phyloP scores from a whole-genome alignment of 345 rosid genomes.

The thale cress (Arabidopsis thaliana) region DNA sequence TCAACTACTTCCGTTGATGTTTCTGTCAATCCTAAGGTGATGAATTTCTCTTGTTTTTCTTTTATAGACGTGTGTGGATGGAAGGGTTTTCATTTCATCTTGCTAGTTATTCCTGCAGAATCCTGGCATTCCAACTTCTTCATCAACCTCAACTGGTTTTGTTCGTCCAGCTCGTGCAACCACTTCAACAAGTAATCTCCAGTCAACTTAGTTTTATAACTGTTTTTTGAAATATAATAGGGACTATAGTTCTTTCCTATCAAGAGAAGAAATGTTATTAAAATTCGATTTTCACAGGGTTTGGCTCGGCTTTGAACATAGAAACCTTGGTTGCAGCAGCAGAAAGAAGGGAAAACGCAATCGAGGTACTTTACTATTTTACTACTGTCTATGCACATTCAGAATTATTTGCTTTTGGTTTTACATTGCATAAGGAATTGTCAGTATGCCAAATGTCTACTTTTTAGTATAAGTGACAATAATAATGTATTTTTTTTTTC shows the following conservation, averaged over 20 bases:
- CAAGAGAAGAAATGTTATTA: conserved; percentile 23
- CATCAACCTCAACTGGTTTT: conserved; percentile 66
- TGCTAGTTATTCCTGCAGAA: conserved; percentile 46
- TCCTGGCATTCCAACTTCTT: conserved; percentile 51
- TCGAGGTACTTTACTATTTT: conserved; percentile 65
- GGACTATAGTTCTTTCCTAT: neutral
- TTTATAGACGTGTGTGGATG: conserved; percentile 11
- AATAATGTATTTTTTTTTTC: conserved; percentile 19
- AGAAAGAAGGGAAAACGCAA: conserved; percentile 84
- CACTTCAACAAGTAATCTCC: conserved; percentile 76
- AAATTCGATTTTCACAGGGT: conserved; percentile 56
- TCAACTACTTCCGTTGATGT: conserved; percentile 53
- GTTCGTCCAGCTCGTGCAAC: conserved; percentile 67
- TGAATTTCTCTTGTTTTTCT: conserved; percentile 8
- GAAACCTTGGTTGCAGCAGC: conserved; percentile 98
- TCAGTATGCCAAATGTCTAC: conserved; percentile 11
- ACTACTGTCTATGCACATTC: neutral
- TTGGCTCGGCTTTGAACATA: conserved; percentile 96
- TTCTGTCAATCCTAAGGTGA: conserved; percentile 68
- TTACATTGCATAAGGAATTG: conserved; percentile 19
- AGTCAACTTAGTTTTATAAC: conserved; percentile 24
- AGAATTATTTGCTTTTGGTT: conserved; percentile 3
- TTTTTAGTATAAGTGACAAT: conserved; percentile 18
- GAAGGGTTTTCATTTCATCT: conserved; percentile 2
- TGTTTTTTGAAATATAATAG: conserved; percentile 3